Evolutionary conservation across 2,329 filamentous ascomycete genomes (phyloP), one percentile per base, ranked within the genome.

Genomic region (Botryotinia globosa): DNA sequence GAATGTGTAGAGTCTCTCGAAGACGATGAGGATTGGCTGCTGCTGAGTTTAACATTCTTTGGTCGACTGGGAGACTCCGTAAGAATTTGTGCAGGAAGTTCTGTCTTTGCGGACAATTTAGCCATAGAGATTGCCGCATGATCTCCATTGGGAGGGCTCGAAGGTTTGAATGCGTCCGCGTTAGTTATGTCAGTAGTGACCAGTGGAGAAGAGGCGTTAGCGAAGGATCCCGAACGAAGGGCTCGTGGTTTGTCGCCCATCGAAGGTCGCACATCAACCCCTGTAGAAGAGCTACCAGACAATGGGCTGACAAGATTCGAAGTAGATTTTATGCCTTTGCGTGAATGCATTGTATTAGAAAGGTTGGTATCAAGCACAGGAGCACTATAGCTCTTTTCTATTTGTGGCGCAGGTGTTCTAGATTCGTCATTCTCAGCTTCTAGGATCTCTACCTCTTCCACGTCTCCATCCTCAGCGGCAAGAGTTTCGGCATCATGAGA

Each of bases 131-230:
- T 87, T 34, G 86, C 85, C 37, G 91, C 91, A 78, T 88, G 84
- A 73, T 85, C 85, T 67, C 89, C 85, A 54, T 89, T 87, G 2
- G 87, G 86, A 8, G 86, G 85, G 1, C 84, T 78, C 22, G 83
- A 87, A 22, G 86, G 85, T 74, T 87, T 88, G 76, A 88, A 87
- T 20, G 89, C 85, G 74, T 94, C 91, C 32, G 89, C 89, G 74
- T 91, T 90, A 0, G 88, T 86, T 48, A 87, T 85, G 77, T 94
- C 90, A 0, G 90, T 89, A 44, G 88, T 89, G 10, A 94, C 87
- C 32, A 90, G 84, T 1, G 92, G 90, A 71, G 88, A 86, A 2
- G 90, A 87, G 39, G 87, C 86, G 72, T 84, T 85, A 18, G 89
- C 87, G 76, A 92, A 90, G 0, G 91, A 91, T 54, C 86, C 85